A percentile compares a stretch with the other conserved stretches of the same genome.
These are phyloP conservation scores for Mortierella sp. DNA, from an alignment of 371 early-diverging fungal genomes.

Conservation along the genomic window DNA sequence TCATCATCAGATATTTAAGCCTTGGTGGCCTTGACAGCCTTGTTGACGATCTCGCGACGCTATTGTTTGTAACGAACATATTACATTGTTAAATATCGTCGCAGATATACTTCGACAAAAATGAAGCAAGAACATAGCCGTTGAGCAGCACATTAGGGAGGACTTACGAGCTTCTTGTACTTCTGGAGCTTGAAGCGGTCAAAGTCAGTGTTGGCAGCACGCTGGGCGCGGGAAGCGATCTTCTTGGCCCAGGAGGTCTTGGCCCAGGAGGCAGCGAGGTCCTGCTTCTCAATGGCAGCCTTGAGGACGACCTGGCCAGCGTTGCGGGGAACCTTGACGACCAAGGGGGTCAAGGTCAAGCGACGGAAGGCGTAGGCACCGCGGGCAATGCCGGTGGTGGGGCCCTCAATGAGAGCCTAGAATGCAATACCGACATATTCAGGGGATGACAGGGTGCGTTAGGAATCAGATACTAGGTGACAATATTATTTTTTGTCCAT, in stretches of 20 bases:
- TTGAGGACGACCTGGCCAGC: conserved; percentile 81
- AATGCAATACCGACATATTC: conserved; percentile 7
- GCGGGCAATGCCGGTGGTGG: conserved; percentile 94
- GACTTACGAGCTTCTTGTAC: conserved; percentile 82
- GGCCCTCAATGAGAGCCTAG: conserved; percentile 97
- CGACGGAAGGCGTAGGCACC: conserved; percentile 89
- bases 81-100: background rate
- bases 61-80: conserved; percentile 1
- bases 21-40: conserved; percentile 51
- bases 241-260: conserved; percentile 96
- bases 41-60: conserved; percentile 54
- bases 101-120: background rate
- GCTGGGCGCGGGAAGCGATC: conserved; percentile 81
- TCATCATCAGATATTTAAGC: conserved; percentile 29
- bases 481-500: too few species aligned
- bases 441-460: background rate
- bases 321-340: conserved; percentile 88
- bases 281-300: conserved; percentile 87
- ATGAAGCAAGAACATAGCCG: background rate
- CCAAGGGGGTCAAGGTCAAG: conserved; percentile 89
- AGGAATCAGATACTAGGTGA: too few species aligned
- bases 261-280: conserved; percentile 81
- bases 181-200: conserved; percentile 96
- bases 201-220: conserved; percentile 90
- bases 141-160: background rate